Conservation (phyloP, 1,284 basidiomycete genomes). For the Cutaneotrichosporon dermatis region DNA sequence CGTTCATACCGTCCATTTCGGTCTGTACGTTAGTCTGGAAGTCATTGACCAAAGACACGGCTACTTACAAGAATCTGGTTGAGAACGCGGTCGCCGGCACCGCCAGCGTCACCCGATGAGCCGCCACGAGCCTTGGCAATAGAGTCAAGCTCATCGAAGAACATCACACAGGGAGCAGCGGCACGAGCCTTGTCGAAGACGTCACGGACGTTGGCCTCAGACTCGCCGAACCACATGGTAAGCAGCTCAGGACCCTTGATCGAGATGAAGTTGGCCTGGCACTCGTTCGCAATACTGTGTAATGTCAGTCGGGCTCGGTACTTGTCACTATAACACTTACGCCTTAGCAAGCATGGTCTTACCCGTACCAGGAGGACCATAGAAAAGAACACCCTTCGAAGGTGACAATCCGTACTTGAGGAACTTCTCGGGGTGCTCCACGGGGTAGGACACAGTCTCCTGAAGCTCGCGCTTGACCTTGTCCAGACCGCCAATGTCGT, state of each 20-base stretch:
- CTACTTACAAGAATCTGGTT: slow-evolving; percentile 73
- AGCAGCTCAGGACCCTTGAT: slow-evolving; percentile 87
- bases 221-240: slow-evolving; percentile 99
- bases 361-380: slow-evolving; percentile 93
- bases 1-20: slow-evolving; percentile 99
- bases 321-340: slow-evolving; percentile 14
- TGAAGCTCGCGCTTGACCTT: slow-evolving; percentile 99
- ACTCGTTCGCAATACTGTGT: slow-evolving; percentile 87
- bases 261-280: slow-evolving; percentile 74
- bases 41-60: no score
- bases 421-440: slow-evolving; percentile 99
- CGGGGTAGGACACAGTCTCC: slow-evolving; percentile 98
- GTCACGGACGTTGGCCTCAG: slow-evolving; percentile 97
- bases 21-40: slow-evolving; percentile 52
- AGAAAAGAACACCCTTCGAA: slow-evolving; percentile 93
- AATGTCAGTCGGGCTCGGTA: not conserved
- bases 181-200: slow-evolving; percentile 99
- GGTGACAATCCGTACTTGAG: slow-evolving; percentile 99
- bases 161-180: slow-evolving; percentile 98
- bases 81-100: slow-evolving; percentile 93
- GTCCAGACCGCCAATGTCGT: slow-evolving; percentile 98
- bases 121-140: slow-evolving; percentile 93
- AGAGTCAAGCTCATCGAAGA: slow-evolving; percentile 99
- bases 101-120: slow-evolving; percentile 74
- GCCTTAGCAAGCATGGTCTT: slow-evolving; percentile 92